Evolutionary conservation across 108 stramenopile genomes (phyloP).

Genomic region (Cyclostephanos invisitatus): DNA sequence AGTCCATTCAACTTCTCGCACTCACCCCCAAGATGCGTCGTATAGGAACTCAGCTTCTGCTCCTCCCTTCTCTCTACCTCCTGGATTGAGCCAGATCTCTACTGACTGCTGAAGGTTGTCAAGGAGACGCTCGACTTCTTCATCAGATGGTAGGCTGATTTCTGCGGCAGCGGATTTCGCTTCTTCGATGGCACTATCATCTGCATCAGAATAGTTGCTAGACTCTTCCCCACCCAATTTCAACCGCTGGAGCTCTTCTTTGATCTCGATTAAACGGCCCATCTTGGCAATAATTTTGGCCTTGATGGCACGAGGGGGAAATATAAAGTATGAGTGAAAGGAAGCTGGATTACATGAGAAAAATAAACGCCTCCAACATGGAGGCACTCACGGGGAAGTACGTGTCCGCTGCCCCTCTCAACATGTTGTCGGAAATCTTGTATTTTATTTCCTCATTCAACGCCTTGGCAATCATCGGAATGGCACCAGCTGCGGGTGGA

Average conservation of each 20-base stretch:
- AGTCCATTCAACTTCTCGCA: neutral
- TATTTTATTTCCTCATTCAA: slow-evolving; percentile 61
- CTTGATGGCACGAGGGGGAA: neutral
- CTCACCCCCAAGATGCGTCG: slow-evolving; percentile 80
- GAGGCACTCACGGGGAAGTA: slow-evolving; percentile 80
- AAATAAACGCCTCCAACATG: neutral
- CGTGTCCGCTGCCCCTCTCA: slow-evolving; percentile 91
- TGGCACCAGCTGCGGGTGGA: slow-evolving; percentile 51
- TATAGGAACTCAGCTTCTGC: slow-evolving; percentile 87
- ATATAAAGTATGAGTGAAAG: neutral
- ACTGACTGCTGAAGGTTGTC: slow-evolving; percentile 63
- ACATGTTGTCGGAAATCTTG: slow-evolving; percentile 70
- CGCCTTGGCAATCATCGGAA: slow-evolving; percentile 54
- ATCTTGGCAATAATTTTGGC: slow-evolving; percentile 92
- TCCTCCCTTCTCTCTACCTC: slow-evolving; percentile 70
- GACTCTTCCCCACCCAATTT: slow-evolving; percentile 43
- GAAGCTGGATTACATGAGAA: neutral
- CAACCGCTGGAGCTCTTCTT: slow-evolving; percentile 63
- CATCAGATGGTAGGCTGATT: slow-evolving; percentile 51
- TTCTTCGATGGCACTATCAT: slow-evolving; percentile 31
- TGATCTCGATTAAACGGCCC: slow-evolving; percentile 82
- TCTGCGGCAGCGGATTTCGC: slow-evolving; percentile 51
- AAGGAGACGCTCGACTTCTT: slow-evolving; percentile 58
- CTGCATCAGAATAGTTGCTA: slow-evolving; percentile 29
- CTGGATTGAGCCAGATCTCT: slow-evolving; percentile 85